phyloP scores from a whole-genome alignment of 768 basidiomycete genomes.

The Goffeauzyma gilvescens region DNA sequence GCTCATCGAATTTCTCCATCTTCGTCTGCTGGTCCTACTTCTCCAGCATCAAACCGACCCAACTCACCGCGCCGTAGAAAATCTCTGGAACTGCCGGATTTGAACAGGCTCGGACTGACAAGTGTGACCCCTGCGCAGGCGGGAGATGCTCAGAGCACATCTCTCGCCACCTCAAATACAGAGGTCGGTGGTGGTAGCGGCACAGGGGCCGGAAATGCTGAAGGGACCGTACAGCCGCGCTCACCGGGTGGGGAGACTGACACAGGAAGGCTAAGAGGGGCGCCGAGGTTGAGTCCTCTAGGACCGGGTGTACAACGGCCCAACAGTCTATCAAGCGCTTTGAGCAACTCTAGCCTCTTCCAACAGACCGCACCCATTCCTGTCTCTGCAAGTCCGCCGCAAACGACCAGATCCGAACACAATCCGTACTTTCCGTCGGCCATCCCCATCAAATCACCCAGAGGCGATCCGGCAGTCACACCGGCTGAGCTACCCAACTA shows the following conservation, averaged over 20 bases:
- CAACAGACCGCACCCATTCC: no score
- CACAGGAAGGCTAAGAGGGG: not conserved
- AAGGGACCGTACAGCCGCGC: not conserved
- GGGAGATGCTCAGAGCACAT: slow-evolving; percentile 13
- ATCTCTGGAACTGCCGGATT: slow-evolving; percentile 30
- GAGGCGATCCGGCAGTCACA: not conserved
- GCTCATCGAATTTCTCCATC: no score
- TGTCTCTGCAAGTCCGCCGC: no score
- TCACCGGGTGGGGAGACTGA: not conserved
- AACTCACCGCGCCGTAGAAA: slow-evolving; percentile 27
- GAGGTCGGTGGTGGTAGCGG: not conserved
- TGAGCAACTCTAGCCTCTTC: no score
- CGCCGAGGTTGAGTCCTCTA: no score
- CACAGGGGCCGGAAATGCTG: not conserved
- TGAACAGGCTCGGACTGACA: slow-evolving; percentile 29
- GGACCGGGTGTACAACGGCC: no score
- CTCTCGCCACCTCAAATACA: slow-evolving; percentile 2
- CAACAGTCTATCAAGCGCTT: no score
- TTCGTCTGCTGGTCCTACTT: slow-evolving; percentile 2
- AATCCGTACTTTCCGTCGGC: slow-evolving; percentile 26
- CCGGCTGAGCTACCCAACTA: slow-evolving; percentile 3
- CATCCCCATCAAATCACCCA: not conserved
- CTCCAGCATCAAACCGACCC: slow-evolving; percentile 23
- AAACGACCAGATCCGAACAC: slow-evolving; percentile 4
- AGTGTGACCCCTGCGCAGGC: slow-evolving; percentile 14